Base-by-base conservation (phyloP, 768 basidiomycete species). In the Boletellus sp. region DNA sequence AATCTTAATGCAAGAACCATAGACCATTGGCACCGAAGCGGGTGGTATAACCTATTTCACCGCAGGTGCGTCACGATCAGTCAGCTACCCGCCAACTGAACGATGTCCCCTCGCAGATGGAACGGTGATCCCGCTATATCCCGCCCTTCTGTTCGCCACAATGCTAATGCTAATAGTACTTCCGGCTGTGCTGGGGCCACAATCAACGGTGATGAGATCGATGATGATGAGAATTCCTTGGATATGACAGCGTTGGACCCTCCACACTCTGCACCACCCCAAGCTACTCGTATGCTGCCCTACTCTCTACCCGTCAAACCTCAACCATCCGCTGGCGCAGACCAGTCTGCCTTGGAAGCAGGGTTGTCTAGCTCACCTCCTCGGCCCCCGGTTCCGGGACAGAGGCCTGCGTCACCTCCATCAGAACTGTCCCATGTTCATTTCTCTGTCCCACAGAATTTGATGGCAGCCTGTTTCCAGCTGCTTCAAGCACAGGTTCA, bases 21-120 rank as follows among this genome's bases (percentile, higher is more conserved):
- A 51, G 87, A 90, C 57, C 84, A 87, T 51, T 90, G 87, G 87
- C 84, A 86, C 58, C 77, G 80, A 48, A 75, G 77, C 31, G 86
- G 86, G 15, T 90, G 87, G 87, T 90, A 87, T 60, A 74, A 74
- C 11, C 70, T 88, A 20, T 90, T 90, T 65, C 82, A 81, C 65
- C 74, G 74, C 57, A 76, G 87, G 84, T 85, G 54, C 19, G 71
- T 50, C 32, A 46, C 22, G 17, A 35, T 28, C 35, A 39, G 22
- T 38, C 43, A 11, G 26, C 41, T 9, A 2, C 3, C 28, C n/a
- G 2, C 28, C 23, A 20, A 43, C 26, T 36, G 13, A 65, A 22
- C n/a, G n/a, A 38, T 5, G 12, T 56, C 50, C 43, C 22, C 23
- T 52, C 8, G 16, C 45, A 84, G 83, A 70, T 85, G 83, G 83